Conservation (phyloP, 305 asterid species). For the Solanum hybrid region DNA sequence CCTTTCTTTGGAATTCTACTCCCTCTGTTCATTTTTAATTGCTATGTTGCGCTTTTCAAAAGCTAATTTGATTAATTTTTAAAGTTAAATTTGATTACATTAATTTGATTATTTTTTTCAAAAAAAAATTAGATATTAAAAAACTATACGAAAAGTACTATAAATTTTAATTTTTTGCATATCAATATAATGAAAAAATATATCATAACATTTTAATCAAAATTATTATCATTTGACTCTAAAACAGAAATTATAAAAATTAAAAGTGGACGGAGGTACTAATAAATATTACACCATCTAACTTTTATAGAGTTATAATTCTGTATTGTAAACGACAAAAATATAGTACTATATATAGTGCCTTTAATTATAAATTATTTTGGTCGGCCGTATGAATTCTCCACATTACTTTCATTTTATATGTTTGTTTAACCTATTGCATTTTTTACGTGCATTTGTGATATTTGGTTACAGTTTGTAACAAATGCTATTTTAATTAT, state of each 20-base stretch:
- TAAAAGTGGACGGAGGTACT: too few relatives aligned
- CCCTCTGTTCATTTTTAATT: background rate
- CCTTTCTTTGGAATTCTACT: background rate
- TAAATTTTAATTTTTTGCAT: too few relatives aligned
- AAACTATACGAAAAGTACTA: too few relatives aligned
- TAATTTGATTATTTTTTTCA: too few relatives aligned
- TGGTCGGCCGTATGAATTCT: background rate
- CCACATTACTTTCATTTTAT: background rate
- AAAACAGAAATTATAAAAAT: too few relatives aligned
- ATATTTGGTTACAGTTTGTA: background rate
- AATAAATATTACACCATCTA: background rate
- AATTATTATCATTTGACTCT: too few relatives aligned
- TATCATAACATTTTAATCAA: too few relatives aligned
- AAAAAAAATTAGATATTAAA: too few relatives aligned
- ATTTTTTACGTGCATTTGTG: background rate
- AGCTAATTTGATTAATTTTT: too few relatives aligned
- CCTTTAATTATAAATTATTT: background rate
- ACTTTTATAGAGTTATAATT: background rate
- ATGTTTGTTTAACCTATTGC: background rate
- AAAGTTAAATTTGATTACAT: too few relatives aligned
- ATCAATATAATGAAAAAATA: too few relatives aligned
- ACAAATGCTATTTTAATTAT: background rate
- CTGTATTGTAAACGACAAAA: background rate
- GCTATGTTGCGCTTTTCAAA: too few relatives aligned
- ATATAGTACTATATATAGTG: background rate